Conservation (phyloP, 768 basidiomycete genomes). For the Lyophyllum atratum region DNA sequence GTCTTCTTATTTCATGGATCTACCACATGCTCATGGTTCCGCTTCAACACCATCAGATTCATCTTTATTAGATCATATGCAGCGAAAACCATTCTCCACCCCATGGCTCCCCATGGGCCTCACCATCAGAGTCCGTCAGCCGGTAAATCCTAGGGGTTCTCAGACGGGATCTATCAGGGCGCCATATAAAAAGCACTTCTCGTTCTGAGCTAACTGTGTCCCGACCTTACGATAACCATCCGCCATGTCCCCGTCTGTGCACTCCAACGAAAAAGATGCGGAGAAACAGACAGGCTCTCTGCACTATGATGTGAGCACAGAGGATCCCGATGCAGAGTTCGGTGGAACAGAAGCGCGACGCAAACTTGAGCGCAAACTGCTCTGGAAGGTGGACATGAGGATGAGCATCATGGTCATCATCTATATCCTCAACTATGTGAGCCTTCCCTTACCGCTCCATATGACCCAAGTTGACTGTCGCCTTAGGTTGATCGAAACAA, state of each 20-base stretch:
- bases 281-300: constrained; percentile 8
- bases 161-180: neutral
- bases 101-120: too few relatives aligned
- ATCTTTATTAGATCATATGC: neutral
- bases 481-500: constrained; percentile 72
- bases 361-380: constrained; percentile 35
- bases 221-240: neutral
- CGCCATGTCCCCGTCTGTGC: constrained; percentile 19
- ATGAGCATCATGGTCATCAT: constrained; percentile 51
- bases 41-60: neutral
- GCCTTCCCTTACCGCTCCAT: neutral
- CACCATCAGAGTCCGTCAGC: neutral
- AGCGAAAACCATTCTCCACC: constrained; percentile 1
- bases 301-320: constrained; percentile 4
- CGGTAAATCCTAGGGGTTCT: neutral
- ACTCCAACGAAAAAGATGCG: constrained; percentile 17
- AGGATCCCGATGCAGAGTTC: constrained; percentile 27
- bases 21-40: neutral
- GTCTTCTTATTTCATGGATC: constrained; percentile 1
- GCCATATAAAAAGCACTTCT: neutral
- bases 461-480: constrained; percentile 26
- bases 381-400: constrained; percentile 51
- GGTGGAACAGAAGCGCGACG: constrained; percentile 27
- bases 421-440: constrained; percentile 47
- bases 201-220: neutral